phyloP scores from a whole-genome alignment of 1,139 yeast species.

The Blastobotrys indianensis region DNA sequence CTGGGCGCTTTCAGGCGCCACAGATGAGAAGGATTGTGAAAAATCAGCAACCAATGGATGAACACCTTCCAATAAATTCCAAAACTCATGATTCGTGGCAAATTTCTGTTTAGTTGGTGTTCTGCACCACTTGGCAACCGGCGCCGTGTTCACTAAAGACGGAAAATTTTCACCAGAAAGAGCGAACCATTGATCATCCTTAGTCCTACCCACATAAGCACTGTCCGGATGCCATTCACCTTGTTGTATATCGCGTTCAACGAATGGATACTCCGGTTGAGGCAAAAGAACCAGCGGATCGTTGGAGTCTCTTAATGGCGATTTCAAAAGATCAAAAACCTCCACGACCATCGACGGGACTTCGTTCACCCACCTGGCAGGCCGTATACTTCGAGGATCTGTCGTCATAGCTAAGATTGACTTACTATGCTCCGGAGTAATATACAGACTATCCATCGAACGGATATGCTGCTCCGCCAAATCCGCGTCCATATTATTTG shows the following conservation, averaged over 20 bases:
- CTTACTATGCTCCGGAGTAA: conserved; percentile 81
- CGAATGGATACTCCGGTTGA: conserved; percentile 31
- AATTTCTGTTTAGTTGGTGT: conserved; percentile 1
- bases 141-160: conserved; percentile 73
- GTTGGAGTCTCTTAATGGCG: conserved; percentile 16
- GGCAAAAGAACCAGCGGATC: conserved; percentile 33
- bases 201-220: conserved; percentile 62
- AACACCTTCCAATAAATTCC: conserved; percentile 32
- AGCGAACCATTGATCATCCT: conserved; percentile 77
- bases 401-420: conserved; percentile 48
- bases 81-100: conserved; percentile 16
- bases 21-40: conserved; percentile 2
- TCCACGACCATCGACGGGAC: conserved; percentile 63
- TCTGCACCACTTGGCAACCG: conserved; percentile 37
- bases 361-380: conserved; percentile 68
- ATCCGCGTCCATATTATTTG: conserved; percentile 76
- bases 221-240: conserved; percentile 29
- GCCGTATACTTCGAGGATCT: conserved; percentile 45
- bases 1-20: neutral
- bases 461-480: conserved; percentile 40
- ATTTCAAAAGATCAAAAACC: conserved; percentile 60
- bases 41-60: conserved; percentile 25
- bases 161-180: conserved; percentile 75
- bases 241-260: neutral
- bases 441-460: conserved; percentile 60